These are phyloP conservation scores for Daldinia childiae DNA, from an alignment of 495 filamentous ascomycete genomes.

Conservation along the genomic window DNA sequence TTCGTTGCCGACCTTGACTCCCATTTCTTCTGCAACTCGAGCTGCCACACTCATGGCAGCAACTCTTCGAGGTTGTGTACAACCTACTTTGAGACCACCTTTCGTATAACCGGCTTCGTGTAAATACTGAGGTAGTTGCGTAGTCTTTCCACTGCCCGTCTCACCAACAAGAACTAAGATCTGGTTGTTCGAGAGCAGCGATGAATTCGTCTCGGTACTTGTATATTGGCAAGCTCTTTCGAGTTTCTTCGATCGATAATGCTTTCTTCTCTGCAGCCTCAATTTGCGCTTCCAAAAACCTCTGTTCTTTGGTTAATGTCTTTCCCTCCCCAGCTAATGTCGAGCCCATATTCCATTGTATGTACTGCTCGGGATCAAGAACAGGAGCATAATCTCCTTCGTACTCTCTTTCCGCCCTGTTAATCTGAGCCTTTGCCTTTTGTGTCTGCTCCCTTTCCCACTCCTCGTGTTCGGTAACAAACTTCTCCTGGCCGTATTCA, in stretches of 20 bases:
- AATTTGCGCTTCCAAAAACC: slow-evolving; percentile 77
- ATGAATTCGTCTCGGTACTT: slow-evolving; percentile 78
- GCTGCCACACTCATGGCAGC: slow-evolving; percentile 96
- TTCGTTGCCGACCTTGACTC: slow-evolving; percentile 87
- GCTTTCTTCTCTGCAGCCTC: slow-evolving; percentile 88
- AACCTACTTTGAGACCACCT: slow-evolving; percentile 74
- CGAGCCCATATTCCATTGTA: slow-evolving; percentile 84
- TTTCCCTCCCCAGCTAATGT: slow-evolving; percentile 71
- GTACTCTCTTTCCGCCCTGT: slow-evolving; percentile 75
- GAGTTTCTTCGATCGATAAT: slow-evolving; percentile 85
- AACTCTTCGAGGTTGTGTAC: slow-evolving; percentile 92
- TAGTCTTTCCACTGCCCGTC: slow-evolving; percentile 90
- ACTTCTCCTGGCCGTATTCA: slow-evolving; percentile 86
- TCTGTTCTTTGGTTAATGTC: slow-evolving; percentile 78
- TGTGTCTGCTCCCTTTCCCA: slow-evolving; percentile 93
- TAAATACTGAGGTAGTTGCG: slow-evolving; percentile 87
- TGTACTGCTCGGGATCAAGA: slow-evolving; percentile 87
- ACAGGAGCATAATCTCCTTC: slow-evolving; percentile 94
- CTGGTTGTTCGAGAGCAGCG: slow-evolving; percentile 76
- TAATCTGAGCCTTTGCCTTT: slow-evolving; percentile 89
- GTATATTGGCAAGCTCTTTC: slow-evolving; percentile 92
- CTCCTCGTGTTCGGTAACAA: slow-evolving; percentile 93
- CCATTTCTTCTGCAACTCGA: slow-evolving; percentile 94
- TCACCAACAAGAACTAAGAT: slow-evolving; percentile 88
- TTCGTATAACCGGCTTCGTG: slow-evolving; percentile 92